Conservation (phyloP, 768 basidiomycete genomes). For the Tulasnella sp. region DNA sequence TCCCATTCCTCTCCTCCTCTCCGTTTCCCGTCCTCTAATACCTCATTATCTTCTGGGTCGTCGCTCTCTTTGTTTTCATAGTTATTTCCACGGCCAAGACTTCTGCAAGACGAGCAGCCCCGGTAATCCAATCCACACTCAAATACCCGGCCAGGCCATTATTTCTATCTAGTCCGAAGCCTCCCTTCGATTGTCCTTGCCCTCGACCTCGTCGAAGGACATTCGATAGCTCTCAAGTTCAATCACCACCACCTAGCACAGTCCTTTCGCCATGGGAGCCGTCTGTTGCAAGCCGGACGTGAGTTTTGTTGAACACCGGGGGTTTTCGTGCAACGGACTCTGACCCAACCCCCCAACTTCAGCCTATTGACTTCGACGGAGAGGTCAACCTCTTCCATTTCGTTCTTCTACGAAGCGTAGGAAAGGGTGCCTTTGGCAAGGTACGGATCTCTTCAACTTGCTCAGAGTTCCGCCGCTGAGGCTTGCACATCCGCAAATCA, state of each 20-base stretch:
- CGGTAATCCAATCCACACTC: slow-evolving; percentile 2
- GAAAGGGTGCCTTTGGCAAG: slow-evolving; percentile 98
- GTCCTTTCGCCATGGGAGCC: slow-evolving; percentile 37
- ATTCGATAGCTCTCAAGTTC: background rate
- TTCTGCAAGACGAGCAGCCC: slow-evolving; percentile 1
- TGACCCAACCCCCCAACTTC: slow-evolving; percentile 1
- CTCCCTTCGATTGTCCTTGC: background rate
- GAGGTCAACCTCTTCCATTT: slow-evolving; percentile 96
- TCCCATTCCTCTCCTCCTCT: slow-evolving; percentile 11
- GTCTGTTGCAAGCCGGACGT: slow-evolving; percentile 46
- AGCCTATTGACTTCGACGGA: slow-evolving; percentile 79
- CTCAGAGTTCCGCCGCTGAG: background rate
- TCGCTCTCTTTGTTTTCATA: slow-evolving; percentile 16
- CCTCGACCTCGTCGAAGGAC: background rate
- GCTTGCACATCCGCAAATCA: slow-evolving; percentile 22
- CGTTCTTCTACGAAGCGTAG: slow-evolving; percentile 89
- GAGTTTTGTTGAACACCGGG: slow-evolving; percentile 23
- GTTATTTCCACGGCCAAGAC: slow-evolving; percentile 6
- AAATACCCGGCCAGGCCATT: background rate
- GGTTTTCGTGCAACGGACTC: background rate
- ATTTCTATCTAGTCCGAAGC: slow-evolving; percentile 8
- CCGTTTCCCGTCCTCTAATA: background rate
- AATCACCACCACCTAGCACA: background rate
- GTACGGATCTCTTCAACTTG: slow-evolving; percentile 43
- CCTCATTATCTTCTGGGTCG: background rate